Evolutionary conservation across 805 yeast species (phyloP).

Genomic region (Hemisphaericaspora nanyangensis): DNA sequence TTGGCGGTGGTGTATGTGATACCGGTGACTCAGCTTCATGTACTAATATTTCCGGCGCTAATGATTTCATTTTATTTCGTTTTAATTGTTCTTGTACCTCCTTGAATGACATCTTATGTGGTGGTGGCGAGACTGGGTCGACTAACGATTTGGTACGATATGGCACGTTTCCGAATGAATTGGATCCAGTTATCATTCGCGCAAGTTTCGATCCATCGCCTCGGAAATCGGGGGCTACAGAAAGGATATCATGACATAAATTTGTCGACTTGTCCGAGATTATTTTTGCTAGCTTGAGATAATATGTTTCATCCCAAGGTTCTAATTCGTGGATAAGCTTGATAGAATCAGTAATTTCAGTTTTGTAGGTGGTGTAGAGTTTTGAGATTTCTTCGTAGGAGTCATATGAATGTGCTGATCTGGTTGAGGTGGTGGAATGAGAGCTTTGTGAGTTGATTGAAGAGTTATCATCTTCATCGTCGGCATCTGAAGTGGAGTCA

Average conservation of each 20-base stretch:
- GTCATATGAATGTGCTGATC: constrained; percentile 29
- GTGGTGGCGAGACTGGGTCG: constrained; percentile 17
- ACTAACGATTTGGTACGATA: constrained; percentile 41
- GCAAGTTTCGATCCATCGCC: constrained; percentile 43
- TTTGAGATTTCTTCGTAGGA: constrained; percentile 39
- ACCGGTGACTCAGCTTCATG: not conserved
- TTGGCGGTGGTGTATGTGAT: constrained; percentile 18
- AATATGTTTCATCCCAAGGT: constrained; percentile 24
- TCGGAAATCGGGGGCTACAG: constrained; percentile 34
- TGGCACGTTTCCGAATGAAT: constrained; percentile 34
- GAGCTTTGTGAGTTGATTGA: not conserved
- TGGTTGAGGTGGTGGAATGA: constrained; percentile 11
- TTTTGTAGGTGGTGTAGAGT: constrained; percentile 26
- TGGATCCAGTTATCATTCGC: constrained; percentile 39
- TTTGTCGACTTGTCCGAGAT: constrained; percentile 33
- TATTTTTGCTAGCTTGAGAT: constrained; percentile 20
- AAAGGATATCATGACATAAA: constrained; percentile 33
- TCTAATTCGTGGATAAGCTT: constrained; percentile 7
- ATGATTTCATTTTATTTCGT: constrained; percentile 13
- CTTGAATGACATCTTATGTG: constrained; percentile 5
- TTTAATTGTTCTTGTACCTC: constrained; percentile 6
- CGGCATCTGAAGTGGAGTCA: not conserved
- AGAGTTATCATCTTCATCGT: not conserved
- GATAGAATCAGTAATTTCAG: constrained; percentile 15
- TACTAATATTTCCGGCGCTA: constrained; percentile 3